Evolutionary conservation across 2,329 filamentous ascomycete genomes (phyloP), one percentile per base, ranked within the genome.

Genomic region (Pyricularia sp.): DNA sequence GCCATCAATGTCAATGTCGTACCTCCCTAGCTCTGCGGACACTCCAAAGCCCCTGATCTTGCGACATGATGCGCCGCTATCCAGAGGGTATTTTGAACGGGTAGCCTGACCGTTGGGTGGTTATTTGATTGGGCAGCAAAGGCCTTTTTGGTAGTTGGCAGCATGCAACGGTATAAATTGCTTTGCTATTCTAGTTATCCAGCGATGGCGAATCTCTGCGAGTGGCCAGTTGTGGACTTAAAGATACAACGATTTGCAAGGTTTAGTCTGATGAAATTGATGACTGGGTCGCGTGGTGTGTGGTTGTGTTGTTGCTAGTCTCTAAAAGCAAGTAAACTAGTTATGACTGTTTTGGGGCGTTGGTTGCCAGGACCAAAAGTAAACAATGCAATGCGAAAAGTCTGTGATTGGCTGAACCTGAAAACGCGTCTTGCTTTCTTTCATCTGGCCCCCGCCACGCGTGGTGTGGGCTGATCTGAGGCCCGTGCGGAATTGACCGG

Each of bases 11-110:
- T n/a, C n/a, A 4, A 4, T 60, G 28, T 63, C 68, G 75, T 82
- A 96, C 92, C 84, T 97, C 93, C 82, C 93, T 86, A 70, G 90
- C 89, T 73, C 93, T 88, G 77, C 91, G 91, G 75, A 96, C 91
- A 73, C 92, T 96, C 84, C 93, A 97, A 73, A 94, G 81, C 73
- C 89, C 90, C 67, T 87, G 86, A 72, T 96, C 91, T 79, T 94
- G 90, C 78, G 91, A 91, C 91, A 96, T 96, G 73, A 67, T 81
- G 75, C 65, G 40, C 65, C 62, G 55, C 55, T 26, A 59, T 9
- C 55, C 22, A 31, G 62, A 53, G n/a, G 4, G 40, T 28, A 30
- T 26, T 24, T 24, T 22, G 16, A 55, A 22, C 40, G 62, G 62
- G 19, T 19, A 22, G 62, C 16, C 55, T 28, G 55, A 16, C 53